Base-by-base conservation (phyloP, 164 flowering plant species). In the Vitis rotundifolia region DNA sequence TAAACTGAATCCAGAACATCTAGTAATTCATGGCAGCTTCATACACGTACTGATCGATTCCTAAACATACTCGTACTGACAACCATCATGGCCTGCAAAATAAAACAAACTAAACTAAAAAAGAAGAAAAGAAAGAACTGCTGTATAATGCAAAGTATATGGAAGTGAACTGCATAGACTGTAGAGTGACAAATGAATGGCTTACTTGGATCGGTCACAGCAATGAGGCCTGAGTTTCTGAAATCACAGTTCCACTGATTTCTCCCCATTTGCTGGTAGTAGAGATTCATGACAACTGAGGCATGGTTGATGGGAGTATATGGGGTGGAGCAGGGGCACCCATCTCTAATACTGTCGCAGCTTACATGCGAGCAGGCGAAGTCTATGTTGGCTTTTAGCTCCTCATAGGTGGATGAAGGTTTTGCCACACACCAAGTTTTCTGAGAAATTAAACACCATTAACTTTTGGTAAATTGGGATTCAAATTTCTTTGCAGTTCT, bases 151-250 rank as follows among this genome's bases (percentile, higher is more conserved):
- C 44, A 31, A 31, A 31, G 44, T 6, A 31, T 6, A 4, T 6
- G 44, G 44, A 49, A 59, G 10, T 22, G 26, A 22, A 22, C 26
- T 22, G 26, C 26, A 22, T 22, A 22, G 26, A 22, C 26, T 22
- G 26, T 22, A 22, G 26, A 22, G 26, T 22, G 2, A 22, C 26
- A 22, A 22, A 22, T 22, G 26, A 22, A 22, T 57, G 47, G 26
- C 73, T 62, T 75, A 80, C 83, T 75, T 44, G 83, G 83, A 56
- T 68, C 64, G 9, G 56, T 22, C 1, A n/a, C 1, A 61, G 66
- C 56, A 37, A 63, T 26, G n/a, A 72, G 70, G 44, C 61, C 75
- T n/a, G 75, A 59, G 12, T 15, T 26, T 5, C 8, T 11, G 61
- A 72, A 72, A 53, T 51, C 6, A 16, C 75, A 72, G 22, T 51